Evolutionary conservation across 805 yeast species (phyloP).

Genomic region (Wickerhamomyces mucosus): DNA sequence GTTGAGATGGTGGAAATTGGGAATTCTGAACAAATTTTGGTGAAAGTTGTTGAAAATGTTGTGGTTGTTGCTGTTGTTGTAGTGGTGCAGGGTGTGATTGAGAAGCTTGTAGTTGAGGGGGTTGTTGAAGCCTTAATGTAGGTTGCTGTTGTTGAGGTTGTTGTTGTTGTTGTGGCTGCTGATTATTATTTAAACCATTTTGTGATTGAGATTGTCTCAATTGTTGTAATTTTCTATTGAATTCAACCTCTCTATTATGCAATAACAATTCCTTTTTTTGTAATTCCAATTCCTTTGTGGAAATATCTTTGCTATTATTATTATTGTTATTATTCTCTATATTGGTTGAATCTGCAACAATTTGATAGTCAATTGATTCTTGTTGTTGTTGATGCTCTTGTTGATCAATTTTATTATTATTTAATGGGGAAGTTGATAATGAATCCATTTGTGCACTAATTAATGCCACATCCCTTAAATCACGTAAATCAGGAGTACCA

Average conservation of each 20-base stretch:
- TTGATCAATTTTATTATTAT: background rate
- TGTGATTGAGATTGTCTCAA: slow-evolving; percentile 4
- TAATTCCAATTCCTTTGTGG: slow-evolving; percentile 19
- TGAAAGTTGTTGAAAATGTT: slow-evolving; percentile 9
- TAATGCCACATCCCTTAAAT: slow-evolving; percentile 17
- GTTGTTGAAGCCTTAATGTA: background rate
- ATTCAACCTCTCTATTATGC: slow-evolving; percentile 16
- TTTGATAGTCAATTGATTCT: background rate
- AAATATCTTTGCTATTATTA: slow-evolving; percentile 12
- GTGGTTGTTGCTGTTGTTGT: slow-evolving; percentile 6
- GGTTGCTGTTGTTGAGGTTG: slow-evolving; percentile 3
- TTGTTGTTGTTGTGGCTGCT: slow-evolving; percentile 6
- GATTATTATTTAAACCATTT: slow-evolving; percentile 10
- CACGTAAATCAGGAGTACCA: slow-evolving; percentile 23
- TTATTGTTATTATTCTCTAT: slow-evolving; percentile 9
- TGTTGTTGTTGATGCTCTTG: slow-evolving; percentile 1
- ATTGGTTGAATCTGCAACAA: background rate
- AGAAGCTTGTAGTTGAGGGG: slow-evolving; percentile 1
- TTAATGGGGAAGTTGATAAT: slow-evolving; percentile 3
- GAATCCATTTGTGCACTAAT: slow-evolving; percentile 15
- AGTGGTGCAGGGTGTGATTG: slow-evolving; percentile 6
- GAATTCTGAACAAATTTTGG: slow-evolving; percentile 1
- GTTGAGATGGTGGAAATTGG: slow-evolving; percentile 2
- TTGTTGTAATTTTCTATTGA: slow-evolving; percentile 16
- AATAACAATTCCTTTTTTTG: slow-evolving; percentile 17